Evolutionary conservation across 2,329 filamentous ascomycete genomes (phyloP).

Genomic region (Zymoseptoria passerinii): DNA sequence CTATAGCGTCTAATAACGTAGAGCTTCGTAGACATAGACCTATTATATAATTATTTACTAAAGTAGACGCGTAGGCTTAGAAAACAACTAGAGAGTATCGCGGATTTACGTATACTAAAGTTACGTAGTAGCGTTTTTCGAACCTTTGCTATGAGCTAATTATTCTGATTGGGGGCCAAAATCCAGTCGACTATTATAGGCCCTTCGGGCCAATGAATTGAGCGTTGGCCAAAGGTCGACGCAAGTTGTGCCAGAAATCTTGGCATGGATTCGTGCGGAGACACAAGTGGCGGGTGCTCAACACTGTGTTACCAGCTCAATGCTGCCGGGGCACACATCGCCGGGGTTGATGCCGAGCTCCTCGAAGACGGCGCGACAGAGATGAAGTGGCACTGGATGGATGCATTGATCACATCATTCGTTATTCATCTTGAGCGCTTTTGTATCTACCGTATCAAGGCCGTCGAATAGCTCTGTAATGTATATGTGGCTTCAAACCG

Average conservation of each 20-base stretch:
- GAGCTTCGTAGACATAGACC: neutral
- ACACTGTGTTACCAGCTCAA: neutral
- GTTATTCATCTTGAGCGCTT: neutral
- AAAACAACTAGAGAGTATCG: no score
- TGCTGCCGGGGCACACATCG: neutral
- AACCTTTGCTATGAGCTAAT: no score
- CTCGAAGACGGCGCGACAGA: neutral
- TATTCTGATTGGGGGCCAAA: no score
- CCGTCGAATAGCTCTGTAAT: neutral
- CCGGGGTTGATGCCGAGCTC: no score
- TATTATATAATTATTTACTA: no score
- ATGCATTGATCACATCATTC: neutral
- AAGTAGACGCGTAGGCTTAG: no score
- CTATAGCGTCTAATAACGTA: no score
- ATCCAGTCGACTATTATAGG: no score
- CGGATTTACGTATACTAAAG: no score
- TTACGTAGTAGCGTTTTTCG: no score
- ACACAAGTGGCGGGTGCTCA: neutral
- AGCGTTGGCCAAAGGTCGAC: neutral
- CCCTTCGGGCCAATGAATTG: neutral
- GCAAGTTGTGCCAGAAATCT: neutral
- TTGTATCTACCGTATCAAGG: neutral
- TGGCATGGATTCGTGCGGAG: neutral
- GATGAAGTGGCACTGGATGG: neutral
- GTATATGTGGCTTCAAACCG: neutral